These are phyloP conservation scores for Penicillium occitanis DNA, from an alignment of 2,329 filamentous ascomycete species.

Conservation along the genomic window DNA sequence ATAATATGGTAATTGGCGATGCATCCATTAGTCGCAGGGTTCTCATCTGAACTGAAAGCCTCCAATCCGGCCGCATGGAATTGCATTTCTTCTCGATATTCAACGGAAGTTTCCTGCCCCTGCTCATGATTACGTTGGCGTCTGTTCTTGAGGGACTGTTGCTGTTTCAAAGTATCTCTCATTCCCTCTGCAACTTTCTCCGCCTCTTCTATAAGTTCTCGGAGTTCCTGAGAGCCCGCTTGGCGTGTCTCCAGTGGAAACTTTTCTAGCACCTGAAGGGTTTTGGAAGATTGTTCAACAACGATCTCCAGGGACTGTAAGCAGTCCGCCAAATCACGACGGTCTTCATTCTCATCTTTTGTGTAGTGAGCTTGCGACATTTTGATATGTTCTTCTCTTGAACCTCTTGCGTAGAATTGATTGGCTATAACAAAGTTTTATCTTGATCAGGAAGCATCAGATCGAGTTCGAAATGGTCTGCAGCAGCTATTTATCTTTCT, in stretches of 20 bases:
- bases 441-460: neutral
- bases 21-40: neutral
- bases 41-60: neutral
- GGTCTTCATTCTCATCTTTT: neutral
- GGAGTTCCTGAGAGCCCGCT: neutral
- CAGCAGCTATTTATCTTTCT: neutral
- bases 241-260: neutral
- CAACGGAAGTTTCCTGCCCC: neutral
- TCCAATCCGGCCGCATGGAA: neutral
- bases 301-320: neutral
- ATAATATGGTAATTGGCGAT: neutral
- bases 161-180: neutral
- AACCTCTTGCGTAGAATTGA: neutral
- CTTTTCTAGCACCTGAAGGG: neutral
- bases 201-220: neutral
- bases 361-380: neutral
- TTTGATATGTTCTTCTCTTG: neutral
- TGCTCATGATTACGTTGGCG: neutral
- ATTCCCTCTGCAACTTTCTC: neutral
- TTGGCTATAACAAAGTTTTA: neutral
- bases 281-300: neutral
- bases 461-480: neutral
- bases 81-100: slow-evolving; percentile 1
- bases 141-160: neutral
- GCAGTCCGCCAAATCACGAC: neutral